phyloP scores from a whole-genome alignment of 208 protist genomes.

The Crithidia fasciculata region DNA sequence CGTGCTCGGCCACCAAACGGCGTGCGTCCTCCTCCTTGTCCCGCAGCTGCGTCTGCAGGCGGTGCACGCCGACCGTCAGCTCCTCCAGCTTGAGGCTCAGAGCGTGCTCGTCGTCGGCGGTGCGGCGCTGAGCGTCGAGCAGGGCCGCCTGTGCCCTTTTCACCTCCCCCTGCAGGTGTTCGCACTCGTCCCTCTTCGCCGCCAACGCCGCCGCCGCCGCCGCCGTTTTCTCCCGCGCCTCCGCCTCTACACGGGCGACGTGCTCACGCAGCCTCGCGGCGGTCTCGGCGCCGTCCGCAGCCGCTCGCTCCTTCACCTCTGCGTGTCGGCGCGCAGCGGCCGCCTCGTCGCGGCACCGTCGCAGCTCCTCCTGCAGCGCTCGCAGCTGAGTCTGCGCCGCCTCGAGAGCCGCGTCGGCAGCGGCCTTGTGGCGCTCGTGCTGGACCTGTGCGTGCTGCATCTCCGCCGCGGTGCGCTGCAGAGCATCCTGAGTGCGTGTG shows the following conservation, averaged over 20 bases:
- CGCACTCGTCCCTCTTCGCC: constrained; percentile 39
- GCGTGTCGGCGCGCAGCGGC: constrained; percentile 23
- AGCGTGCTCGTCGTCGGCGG: constrained; percentile 37
- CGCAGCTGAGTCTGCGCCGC: constrained; percentile 35
- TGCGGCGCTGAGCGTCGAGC: constrained; percentile 36
- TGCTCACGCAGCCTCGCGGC: constrained; percentile 31
- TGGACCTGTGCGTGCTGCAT: constrained; percentile 14
- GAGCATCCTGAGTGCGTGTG: constrained; percentile 8
- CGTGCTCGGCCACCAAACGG: constrained; percentile 36
- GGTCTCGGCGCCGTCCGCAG: constrained; percentile 25
- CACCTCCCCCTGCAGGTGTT: constrained; percentile 52
- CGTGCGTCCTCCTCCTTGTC: constrained; percentile 63
- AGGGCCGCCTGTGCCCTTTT: constrained; percentile 46
- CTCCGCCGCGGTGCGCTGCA: constrained; percentile 29
- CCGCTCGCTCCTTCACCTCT: constrained; percentile 36
- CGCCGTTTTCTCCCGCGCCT: constrained; percentile 51
- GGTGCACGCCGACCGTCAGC: constrained; percentile 28
- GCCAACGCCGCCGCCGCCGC: constrained; percentile 28
- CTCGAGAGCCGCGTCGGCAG: constrained; percentile 22
- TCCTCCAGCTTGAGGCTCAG: constrained; percentile 46
- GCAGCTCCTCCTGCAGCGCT: constrained; percentile 30
- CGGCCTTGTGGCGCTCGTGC: constrained; percentile 29
- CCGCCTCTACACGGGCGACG: constrained; percentile 19
- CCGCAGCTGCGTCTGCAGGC: constrained; percentile 50
- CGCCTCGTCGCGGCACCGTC: constrained; percentile 29